Evolutionary conservation across 164 flowering plant species (phyloP), one percentile per base, ranked within the genome.

Genomic region (Macadamia integrifolia): DNA sequence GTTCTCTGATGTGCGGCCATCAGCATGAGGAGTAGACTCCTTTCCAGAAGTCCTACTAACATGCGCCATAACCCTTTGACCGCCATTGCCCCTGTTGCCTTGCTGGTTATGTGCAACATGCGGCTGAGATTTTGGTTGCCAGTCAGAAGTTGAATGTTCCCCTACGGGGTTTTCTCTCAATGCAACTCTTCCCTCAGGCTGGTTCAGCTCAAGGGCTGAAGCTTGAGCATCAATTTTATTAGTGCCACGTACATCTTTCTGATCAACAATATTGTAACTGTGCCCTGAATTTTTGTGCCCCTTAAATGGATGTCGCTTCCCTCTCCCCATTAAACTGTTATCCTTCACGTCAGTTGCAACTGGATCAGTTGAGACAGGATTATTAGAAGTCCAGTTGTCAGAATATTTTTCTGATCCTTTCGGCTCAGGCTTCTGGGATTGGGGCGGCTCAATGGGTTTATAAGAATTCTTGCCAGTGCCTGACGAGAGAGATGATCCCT

Each of bases 101-200:
- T 79, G 77, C 29, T 76, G 80, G 71, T 78, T 79, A 59, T 75
- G 65, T 12, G 68, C 64, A 1, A 75, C 30, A 73, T 46, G 44
- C 3, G 74, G 62, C 66, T 82, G 91, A 48, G 87, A 69, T 69
- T 90, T 94, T 44, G 97, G 93, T 76, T 90, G 90, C 97, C 97
- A 90, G 14, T 90, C 93, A 71, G 94, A 76, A 53, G 80, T 55
- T 6, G 77, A 31, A 9, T 79, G 81, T 55, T 85, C 91, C 29
- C 74, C 80, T 66, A n/a, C 72, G 48, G 58, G 75, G 62, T 48
- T 80, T 66, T 82, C 92, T 78, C 77, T 83, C 2, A 64, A 61
- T 71, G 65, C 67, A 60, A 60, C 69, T 69, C 71, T 57, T 67
- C 71, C 71, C 49, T 82, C 92, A n/a, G 52, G 48, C 67, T 83